A percentile compares a stretch with the other conserved stretches of the same genome.
phyloP scores from a whole-genome alignment of 306 rosid genomes.

The Hippophae tibetana region DNA sequence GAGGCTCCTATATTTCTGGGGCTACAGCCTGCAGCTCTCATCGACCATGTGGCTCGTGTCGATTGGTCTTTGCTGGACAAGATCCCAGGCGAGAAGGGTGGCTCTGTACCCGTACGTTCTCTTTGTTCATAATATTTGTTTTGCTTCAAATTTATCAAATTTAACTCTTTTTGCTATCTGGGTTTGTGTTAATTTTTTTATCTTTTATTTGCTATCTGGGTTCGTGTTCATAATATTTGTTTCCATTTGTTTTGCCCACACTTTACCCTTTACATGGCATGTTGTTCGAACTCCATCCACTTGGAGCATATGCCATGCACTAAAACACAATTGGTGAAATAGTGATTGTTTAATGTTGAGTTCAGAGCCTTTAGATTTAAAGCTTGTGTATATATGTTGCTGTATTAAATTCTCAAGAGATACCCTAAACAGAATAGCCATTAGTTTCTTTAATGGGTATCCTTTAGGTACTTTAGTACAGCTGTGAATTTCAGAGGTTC shows the following conservation, averaged over 20 bases:
- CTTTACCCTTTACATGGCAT: too few relatives aligned
- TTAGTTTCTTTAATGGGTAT: too few relatives aligned
- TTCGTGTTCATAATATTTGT: neutral
- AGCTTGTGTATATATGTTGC: too few relatives aligned
- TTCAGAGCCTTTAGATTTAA: too few relatives aligned
- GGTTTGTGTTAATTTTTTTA: slow-evolving; percentile 5
- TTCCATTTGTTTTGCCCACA: neutral
- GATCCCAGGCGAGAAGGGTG: slow-evolving; percentile 85
- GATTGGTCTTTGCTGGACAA: slow-evolving; percentile 50
- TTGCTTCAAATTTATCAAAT: slow-evolving; percentile 1
- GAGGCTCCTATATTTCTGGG: slow-evolving; percentile 59
- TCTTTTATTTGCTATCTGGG: neutral
- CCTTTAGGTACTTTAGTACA: too few relatives aligned
- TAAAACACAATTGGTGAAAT: too few relatives aligned
- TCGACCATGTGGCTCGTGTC: slow-evolving; percentile 65
- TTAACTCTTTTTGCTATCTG: neutral
- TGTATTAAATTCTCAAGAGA: too few relatives aligned
- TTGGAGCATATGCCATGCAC: too few relatives aligned
- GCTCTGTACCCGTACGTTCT: slow-evolving; percentile 61
- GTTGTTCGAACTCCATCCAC: too few relatives aligned
- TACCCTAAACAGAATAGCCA: too few relatives aligned
- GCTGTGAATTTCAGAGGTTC: too few relatives aligned
- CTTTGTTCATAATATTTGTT: neutral
- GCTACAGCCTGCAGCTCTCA: slow-evolving; percentile 71
- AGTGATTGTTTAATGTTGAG: too few relatives aligned